phyloP scores from a whole-genome alignment of 176 grass and related monocot species.

The Hsuehochloa calcarea region DNA sequence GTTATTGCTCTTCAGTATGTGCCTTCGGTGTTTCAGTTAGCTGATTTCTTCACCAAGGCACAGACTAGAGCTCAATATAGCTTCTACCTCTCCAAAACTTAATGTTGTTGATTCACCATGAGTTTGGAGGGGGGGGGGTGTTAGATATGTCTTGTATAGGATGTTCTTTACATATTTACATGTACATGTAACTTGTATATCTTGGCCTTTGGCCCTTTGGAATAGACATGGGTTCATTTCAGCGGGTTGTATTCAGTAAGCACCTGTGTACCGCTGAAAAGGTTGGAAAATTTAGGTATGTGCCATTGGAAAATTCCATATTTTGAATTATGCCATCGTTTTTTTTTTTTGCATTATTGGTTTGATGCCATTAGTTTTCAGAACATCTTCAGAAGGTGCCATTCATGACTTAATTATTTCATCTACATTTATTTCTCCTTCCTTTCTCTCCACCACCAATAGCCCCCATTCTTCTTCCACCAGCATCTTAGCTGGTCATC shows the following conservation, averaged over 20 bases:
- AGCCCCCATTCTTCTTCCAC: background rate
- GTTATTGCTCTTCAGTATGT: no score
- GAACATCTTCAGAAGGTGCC: background rate
- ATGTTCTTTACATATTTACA: no score
- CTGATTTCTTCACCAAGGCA: no score
- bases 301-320: background rate
- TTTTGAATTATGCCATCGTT: background rate
- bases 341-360: background rate
- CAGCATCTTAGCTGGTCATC: background rate
- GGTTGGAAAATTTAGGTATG: background rate
- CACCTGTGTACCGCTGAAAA: background rate
- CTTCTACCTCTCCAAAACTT: no score
- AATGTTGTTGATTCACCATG: no score
- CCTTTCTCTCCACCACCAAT: background rate
- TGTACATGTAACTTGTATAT: no score
- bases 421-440: background rate
- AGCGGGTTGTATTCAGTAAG: background rate
- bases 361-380: background rate
- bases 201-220: no score
- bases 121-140: no score
- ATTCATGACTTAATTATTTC: background rate
- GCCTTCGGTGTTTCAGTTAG: no score
- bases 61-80: no score
- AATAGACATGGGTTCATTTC: no score
- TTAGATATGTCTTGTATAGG: no score